These are phyloP conservation scores for Colletotrichum navitas DNA, from an alignment of 2,329 filamentous ascomycete genomes.

Conservation along the genomic window DNA sequence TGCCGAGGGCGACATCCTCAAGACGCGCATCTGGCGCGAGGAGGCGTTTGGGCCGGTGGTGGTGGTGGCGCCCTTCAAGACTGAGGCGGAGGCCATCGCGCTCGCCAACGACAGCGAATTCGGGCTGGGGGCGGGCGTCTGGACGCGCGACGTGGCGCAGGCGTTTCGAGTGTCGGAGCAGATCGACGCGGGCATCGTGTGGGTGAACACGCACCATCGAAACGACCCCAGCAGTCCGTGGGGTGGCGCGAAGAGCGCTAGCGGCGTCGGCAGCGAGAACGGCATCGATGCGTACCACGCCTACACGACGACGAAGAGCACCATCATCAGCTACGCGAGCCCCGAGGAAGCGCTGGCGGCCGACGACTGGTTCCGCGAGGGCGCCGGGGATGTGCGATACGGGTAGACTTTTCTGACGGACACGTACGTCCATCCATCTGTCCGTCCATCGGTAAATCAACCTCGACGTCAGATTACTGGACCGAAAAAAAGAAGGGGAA, in stretches of 20 bases:
- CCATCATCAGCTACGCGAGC: constrained; percentile 76
- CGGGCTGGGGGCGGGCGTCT: constrained; percentile 81
- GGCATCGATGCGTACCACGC: constrained; percentile 73
- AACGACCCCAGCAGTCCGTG: constrained; percentile 80
- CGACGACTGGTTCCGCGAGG: constrained; percentile 78
- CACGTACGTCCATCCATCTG: no score
- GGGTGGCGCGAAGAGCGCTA: constrained; percentile 73
- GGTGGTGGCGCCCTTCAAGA: constrained; percentile 80
- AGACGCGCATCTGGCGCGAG: constrained; percentile 81
- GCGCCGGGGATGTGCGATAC: constrained; percentile 68
- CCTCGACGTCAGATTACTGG: background rate
- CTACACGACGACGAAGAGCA: constrained; percentile 74
- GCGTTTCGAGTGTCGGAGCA: constrained; percentile 79
- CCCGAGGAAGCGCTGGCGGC: constrained; percentile 62
- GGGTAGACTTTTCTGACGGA: constrained; percentile 55
- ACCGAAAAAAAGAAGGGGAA: background rate
- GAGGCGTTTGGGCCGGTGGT: constrained; percentile 89
- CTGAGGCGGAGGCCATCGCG: constrained; percentile 76
- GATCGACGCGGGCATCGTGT: constrained; percentile 74
- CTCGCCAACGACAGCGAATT: constrained; percentile 82
- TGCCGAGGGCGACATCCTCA: constrained; percentile 69
- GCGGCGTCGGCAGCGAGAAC: constrained; percentile 80
- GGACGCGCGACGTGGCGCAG: constrained; percentile 80
- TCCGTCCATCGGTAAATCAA: background rate
- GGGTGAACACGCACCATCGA: constrained; percentile 74